Evolutionary conservation across 2,329 filamentous ascomycete genomes (phyloP).

Genomic region (Epichloe sylvatica): DNA sequence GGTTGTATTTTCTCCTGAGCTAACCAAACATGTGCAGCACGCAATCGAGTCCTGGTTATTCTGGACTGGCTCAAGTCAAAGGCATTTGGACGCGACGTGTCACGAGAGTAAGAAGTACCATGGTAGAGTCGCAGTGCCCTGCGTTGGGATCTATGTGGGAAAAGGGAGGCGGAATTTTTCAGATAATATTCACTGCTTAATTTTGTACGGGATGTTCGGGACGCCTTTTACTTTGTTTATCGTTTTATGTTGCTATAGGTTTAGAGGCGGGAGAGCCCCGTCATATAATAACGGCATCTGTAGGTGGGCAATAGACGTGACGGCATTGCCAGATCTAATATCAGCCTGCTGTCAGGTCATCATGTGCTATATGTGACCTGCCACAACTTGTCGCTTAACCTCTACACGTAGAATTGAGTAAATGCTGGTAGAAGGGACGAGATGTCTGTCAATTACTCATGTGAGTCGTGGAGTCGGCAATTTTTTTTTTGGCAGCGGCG

Average conservation of each 20-base stretch:
- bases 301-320: background rate
- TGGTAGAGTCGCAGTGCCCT: background rate
- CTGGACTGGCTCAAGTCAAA: conserved; percentile 97
- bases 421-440: too few species aligned
- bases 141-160: background rate
- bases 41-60: conserved; percentile 84
- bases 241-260: background rate
- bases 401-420: too few species aligned
- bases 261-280: background rate
- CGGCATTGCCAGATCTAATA: background rate
- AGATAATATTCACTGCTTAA: background rate
- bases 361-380: background rate
- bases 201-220: background rate
- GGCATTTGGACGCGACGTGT: conserved; percentile 89
- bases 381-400: too few species aligned
- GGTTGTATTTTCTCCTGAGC: background rate
- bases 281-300: background rate
- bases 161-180: background rate
- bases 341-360: background rate
- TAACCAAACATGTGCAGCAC: conserved; percentile 38
- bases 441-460: too few species aligned
- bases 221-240: background rate
- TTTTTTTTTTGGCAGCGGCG: too few species aligned
- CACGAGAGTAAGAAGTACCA: conserved; percentile 47
- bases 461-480: too few species aligned